Conservation (phyloP, 495 filamentous ascomycete species). For the Margaritispora aquatica region DNA sequence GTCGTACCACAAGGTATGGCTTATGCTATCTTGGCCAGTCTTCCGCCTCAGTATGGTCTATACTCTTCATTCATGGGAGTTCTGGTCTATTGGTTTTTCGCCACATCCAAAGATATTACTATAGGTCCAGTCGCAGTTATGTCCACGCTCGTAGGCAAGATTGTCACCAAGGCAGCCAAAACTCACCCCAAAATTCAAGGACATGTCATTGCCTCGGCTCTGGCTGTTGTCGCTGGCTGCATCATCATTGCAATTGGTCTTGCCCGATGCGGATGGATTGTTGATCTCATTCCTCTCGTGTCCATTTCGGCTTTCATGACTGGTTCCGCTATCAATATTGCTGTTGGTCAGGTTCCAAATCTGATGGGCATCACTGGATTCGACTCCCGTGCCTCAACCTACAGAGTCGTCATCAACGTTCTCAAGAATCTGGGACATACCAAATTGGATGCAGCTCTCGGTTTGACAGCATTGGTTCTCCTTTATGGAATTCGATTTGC, state of each 20-base stretch:
- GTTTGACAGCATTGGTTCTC: constrained; percentile 73
- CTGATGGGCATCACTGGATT: constrained; percentile 74
- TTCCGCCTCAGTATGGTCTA: constrained; percentile 76
- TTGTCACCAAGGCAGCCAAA: constrained; percentile 56
- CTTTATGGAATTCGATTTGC: constrained; percentile 73
- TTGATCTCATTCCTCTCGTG: constrained; percentile 89
- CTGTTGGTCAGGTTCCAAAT: constrained; percentile 75
- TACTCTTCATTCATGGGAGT: constrained; percentile 99
- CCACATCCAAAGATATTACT: constrained; percentile 97
- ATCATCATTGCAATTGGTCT: constrained; percentile 81
- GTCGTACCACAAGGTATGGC: constrained; percentile 98
- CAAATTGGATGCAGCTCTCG: constrained; percentile 80
- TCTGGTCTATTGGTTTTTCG: constrained; percentile 96
- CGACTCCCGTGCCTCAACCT: constrained; percentile 71
- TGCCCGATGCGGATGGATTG: constrained; percentile 79
- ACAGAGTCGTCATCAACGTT: constrained; percentile 80
- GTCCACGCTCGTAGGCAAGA: constrained; percentile 80
- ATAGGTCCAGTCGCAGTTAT: constrained; percentile 98
- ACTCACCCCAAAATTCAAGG: constrained; percentile 50
- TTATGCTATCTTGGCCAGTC: constrained; percentile 78
- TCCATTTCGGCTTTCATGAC: constrained; percentile 98
- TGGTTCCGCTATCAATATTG: constrained; percentile 89
- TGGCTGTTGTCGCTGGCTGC: constrained; percentile 75
- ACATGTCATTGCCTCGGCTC: constrained; percentile 66
- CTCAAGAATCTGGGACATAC: constrained; percentile 66